Evolutionary conservation across 2,329 filamentous ascomycete species (phyloP), one percentile per base, ranked within the genome.

Genomic region (Cladosporium sphaerospermum): DNA sequence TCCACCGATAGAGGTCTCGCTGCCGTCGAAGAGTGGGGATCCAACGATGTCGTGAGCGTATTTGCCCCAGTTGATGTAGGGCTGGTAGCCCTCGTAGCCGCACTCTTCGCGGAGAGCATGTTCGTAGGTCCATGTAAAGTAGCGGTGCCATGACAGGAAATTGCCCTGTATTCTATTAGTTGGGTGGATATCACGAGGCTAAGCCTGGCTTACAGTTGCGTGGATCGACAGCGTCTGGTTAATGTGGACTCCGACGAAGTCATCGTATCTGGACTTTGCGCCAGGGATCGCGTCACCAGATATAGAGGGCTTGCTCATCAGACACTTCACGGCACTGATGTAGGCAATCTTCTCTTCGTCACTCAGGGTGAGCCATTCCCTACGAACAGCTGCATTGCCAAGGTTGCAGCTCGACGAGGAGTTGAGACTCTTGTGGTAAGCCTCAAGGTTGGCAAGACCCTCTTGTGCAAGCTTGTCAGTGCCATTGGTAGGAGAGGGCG

Each of bases 1-100:
- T n/a, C 62, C 61, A 43, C 60, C 57, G 23, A 69, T 60, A 10
- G 72, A 70, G 18, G 72, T 75, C 13, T 72, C 73, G 52, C 72
- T 76, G 47, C 80, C 80, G 58, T 83, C 79, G 51, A 83, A 81
- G 51, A 81, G 60, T 3, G 78, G 76, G 0, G 78, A 79, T 44
- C 72, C 71, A 40, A 60, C 42, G 4, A 63, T 56, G 42, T 81
- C 73, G 2, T 68, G 56, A 2, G 73, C 68, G 65, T 73, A 75
- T 49, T 71, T 70, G 2, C 72, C 72, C 75, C 78, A 81, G 62
- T 80, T 76, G 68, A 74, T 75, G 67, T 79, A 80, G 62, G 73
- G 73, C 44, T 71, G 68, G 40, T 66, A 66, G 46, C 71, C 72
- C 8, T 58, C 66, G 53, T 73, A 75, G 34, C 70, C 71, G 50